These are phyloP conservation scores for Epichloe uncinata DNA, from an alignment of 2,329 filamentous ascomycete genomes.

Conservation along the genomic window DNA sequence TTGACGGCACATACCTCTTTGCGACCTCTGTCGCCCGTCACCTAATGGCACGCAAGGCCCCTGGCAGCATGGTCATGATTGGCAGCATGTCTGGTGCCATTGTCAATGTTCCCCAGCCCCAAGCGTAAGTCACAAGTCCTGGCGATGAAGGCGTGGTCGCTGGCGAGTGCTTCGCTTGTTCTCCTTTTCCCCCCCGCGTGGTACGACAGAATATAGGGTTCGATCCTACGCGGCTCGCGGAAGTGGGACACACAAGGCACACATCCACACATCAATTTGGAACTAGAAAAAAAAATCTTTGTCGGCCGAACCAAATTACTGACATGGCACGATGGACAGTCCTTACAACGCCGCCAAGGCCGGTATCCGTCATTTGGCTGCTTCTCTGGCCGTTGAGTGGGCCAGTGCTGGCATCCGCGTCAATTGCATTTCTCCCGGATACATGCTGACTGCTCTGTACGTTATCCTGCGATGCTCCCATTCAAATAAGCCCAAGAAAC, in stretches of 20 bases:
- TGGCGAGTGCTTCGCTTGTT: too few species aligned
- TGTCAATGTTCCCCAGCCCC: slow-evolving; percentile 85
- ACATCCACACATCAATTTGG: too few species aligned
- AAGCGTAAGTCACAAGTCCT: slow-evolving; percentile 41
- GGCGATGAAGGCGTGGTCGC: too few species aligned
- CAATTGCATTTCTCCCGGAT: slow-evolving; percentile 90
- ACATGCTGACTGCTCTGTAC: slow-evolving; percentile 91
- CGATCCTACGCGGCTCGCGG: too few species aligned
- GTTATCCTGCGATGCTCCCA: slow-evolving; percentile 18
- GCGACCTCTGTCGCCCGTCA: slow-evolving; percentile 76
- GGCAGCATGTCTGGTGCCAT: slow-evolving; percentile 90
- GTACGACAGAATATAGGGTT: too few species aligned
- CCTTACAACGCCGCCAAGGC: slow-evolving; percentile 93
- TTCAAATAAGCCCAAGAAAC: not conserved
- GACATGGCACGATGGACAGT: slow-evolving; percentile 17
- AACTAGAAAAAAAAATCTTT: too few species aligned
- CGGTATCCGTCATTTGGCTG: slow-evolving; percentile 75
- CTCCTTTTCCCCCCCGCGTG: too few species aligned
- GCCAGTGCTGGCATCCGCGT: slow-evolving; percentile 76
- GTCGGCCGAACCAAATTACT: not conserved
- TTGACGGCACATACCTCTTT: slow-evolving; percentile 84
- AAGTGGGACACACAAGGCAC: too few species aligned
- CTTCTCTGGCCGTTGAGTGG: slow-evolving; percentile 89
- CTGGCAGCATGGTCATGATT: slow-evolving; percentile 85
- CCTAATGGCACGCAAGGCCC: slow-evolving; percentile 65